Evolutionary conservation across 1,284 basidiomycete species (phyloP), one percentile per base, ranked within the genome.

Genomic region (Moniliophthora roreri): DNA sequence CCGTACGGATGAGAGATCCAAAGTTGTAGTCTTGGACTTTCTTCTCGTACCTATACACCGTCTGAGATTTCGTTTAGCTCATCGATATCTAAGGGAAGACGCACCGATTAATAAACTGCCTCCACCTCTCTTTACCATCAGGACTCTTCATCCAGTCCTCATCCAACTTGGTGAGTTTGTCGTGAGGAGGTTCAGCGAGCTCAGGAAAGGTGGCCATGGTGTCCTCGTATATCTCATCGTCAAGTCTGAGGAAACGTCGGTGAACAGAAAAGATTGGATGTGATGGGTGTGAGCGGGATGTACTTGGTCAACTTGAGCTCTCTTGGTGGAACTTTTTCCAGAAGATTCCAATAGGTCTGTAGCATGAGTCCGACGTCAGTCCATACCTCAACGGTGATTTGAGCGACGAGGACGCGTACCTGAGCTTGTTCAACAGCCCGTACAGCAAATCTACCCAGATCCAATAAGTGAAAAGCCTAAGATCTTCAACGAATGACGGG

Each of bases 281-380:
- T 59, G 45, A 62, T 66, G 46, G 18, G 35, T 13, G 15, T 52
- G 21, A 24, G 26, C 16, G 26, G 24, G 15, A 72, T 81, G 62
- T 56, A 93, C 92, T 87, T 88, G 54, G 94, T 94, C 60, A 97
- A 76, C 62, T 78, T 84, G 55, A 98, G 83, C 45, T 85, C 81
- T 52, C 77, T 80, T 44, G 95, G 94, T 39, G 79, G 70, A 51
- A 98, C 83, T 64, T 87, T 89, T 66, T 91, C 90, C 55, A 98
- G 77, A 46, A 99, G 80, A 68, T 94, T 95, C 91, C 95, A 97
- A 76, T 98, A 98, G 5, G 94, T 95, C 91, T 96, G 67, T n/a
- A 59, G 54, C 51, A 61, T 60, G 58, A 61, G 53, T 51, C n/a
- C n/a, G n/a, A n/a, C n/a, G n/a, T n/a, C n/a, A n/a, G 50, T 51